phyloP scores from a whole-genome alignment of 768 basidiomycete genomes.

The Ramaria sp. region DNA sequence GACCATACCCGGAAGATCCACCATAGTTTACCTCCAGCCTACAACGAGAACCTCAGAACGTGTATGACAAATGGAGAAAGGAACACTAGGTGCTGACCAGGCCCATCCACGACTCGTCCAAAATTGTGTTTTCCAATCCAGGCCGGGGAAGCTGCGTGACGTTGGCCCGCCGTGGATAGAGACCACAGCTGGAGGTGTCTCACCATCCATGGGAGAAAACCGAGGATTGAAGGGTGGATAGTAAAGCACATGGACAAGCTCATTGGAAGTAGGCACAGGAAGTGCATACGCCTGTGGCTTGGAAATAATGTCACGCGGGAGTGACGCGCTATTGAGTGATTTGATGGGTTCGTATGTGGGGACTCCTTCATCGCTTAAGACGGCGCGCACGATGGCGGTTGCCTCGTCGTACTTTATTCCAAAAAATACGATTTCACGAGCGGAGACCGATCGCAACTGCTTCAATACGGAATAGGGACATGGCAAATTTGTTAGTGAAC shows the following conservation, averaged over 20 bases:
- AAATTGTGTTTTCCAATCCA: conserved; percentile 47
- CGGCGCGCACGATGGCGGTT: conserved; percentile 21
- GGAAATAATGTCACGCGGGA: conserved; percentile 7
- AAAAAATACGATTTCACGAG: conserved; percentile 28
- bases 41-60: background rate
- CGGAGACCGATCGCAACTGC: conserved; percentile 25
- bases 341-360: background rate
- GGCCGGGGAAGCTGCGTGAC: conserved; percentile 28
- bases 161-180: conserved; percentile 70
- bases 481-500: conserved; percentile 1
- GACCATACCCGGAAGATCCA: conserved; percentile 66
- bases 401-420: conserved; percentile 31
- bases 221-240: conserved; percentile 57
- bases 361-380: background rate
- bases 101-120: conserved; percentile 64
- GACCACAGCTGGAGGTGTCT: conserved; percentile 60
- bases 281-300: background rate
- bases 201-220: conserved; percentile 33
- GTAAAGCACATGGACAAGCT: conserved; percentile 48
- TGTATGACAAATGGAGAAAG: background rate
- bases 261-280: conserved; percentile 11
- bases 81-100: conserved; percentile 34
- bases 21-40: conserved; percentile 72
- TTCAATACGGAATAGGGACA: conserved; percentile 16
- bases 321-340: background rate